Evolutionary conservation across 345 rosid genomes (phyloP), one percentile per base, ranked within the genome.

Genomic region (Laguncularia racemosa): DNA sequence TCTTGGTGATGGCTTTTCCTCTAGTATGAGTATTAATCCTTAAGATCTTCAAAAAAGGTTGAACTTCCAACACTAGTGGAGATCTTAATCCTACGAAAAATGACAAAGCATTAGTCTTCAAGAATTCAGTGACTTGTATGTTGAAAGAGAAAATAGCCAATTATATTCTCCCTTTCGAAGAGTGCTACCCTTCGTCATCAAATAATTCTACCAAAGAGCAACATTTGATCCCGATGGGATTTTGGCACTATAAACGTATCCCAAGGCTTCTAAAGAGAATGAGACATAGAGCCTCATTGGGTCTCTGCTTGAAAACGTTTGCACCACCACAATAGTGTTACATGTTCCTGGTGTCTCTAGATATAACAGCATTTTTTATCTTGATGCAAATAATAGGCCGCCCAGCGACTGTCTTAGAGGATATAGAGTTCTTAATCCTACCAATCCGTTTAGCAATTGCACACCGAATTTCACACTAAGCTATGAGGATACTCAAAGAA

Each of bases 151-250:
- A 52, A 16, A 43, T 48, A 2, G 62, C 72, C 4, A 8, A 7
- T 10, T 0, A 0, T 0, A 18, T 73, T 5, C 58, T 57, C 20
- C 13, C 56, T 18, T 0, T 6, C 16, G 1, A 5, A 38, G 48
- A 28, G 9, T 4, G 40, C 10, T 33, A 10, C 40, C 40, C 11
- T 67, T 72, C 13, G n/a, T n/a, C n/a, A 16, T 28, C 12, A 38
- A 3, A 19, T 66, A 67, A 9, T 64, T 56, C 17, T 81, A 78
- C 58, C 79, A 50, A 48, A 69, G 84, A 43, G 81, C 69, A 3
- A 66, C 69, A 23, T 44, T 84, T 6, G 89, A 84, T 16, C 71
- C 40, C 20, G 89, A 82, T 60, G 84, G 91, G 5, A 78, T 79
- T 59, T 68, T 87, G 20, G 73, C 82, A 69, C 74, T 60, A 13